A percentile compares a stretch with the other conserved stretches of the same genome.
Evolutionary conservation across 2,329 filamentous ascomycete species (phyloP).

Genomic region (Calonectria leucothoes): DNA sequence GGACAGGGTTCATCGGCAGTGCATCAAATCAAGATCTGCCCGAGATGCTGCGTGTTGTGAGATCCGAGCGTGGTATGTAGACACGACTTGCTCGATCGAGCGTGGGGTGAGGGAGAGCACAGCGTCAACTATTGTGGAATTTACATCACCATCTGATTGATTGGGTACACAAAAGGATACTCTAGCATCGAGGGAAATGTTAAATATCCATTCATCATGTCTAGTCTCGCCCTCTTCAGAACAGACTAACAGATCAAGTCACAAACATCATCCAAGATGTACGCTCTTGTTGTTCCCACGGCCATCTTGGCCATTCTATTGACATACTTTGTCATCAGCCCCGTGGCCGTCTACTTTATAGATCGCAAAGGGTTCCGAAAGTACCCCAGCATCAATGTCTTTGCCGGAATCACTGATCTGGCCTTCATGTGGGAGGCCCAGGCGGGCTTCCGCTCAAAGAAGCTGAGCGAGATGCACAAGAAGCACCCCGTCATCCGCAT

Average conservation of each 20-base stretch:
- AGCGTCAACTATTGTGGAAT: background rate
- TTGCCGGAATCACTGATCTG: conserved; percentile 35
- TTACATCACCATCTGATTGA: background rate
- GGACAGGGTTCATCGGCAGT: background rate
- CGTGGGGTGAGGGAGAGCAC: background rate
- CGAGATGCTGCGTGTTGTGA: background rate
- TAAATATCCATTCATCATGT: conserved; percentile 10
- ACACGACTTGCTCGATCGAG: conserved; percentile 9
- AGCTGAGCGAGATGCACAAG: conserved; percentile 62
- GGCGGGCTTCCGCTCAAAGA: conserved; percentile 54
- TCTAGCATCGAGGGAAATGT: background rate
- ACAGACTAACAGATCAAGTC: background rate
- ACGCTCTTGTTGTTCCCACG: conserved; percentile 24
- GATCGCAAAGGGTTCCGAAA: conserved; percentile 51
- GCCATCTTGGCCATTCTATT: conserved; percentile 10
- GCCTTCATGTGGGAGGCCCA: conserved; percentile 35
- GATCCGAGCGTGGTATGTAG: conserved; percentile 6
- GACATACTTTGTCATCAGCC: conserved; percentile 30
- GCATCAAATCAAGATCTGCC: background rate
- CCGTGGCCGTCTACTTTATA: conserved; percentile 23
- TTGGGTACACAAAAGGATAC: background rate
- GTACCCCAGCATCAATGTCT: conserved; percentile 36
- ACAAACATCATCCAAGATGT: conserved; percentile 23
- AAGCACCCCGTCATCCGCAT: conserved; percentile 48
- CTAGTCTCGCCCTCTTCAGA: background rate